Conservation (phyloP, 208 protist genomes). For the Tetramitus jugosus region DNA sequence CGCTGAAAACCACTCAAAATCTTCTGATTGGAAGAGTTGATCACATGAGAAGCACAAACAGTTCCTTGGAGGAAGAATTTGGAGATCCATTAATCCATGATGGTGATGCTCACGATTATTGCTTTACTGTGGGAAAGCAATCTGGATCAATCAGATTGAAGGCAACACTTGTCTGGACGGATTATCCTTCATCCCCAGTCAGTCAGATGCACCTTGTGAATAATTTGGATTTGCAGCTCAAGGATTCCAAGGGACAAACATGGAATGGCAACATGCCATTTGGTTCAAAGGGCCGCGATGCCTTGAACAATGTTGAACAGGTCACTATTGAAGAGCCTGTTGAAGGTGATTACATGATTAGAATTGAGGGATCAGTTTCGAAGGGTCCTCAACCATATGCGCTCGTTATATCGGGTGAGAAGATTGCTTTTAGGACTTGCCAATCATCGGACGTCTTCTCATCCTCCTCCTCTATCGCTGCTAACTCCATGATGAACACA, state of each 20-base stretch:
- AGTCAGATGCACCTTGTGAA: background rate
- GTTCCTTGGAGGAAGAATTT: background rate
- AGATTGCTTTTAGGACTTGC: too few species aligned
- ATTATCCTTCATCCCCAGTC: conserved; percentile 43
- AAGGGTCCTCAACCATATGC: conserved; percentile 24
- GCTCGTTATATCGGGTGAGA: background rate
- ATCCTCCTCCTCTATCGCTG: too few species aligned
- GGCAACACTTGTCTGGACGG: conserved; percentile 68
- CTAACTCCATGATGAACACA: too few species aligned
- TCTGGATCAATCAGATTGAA: too few species aligned
- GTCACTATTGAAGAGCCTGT: background rate
- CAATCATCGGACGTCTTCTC: too few species aligned
- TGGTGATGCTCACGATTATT: too few species aligned
- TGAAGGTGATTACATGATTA: background rate
- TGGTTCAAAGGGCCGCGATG: background rate
- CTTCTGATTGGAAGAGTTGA: too few species aligned
- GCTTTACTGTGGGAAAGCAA: background rate
- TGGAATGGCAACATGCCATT: background rate
- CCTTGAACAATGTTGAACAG: conserved; percentile 19
- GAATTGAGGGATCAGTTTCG: background rate
- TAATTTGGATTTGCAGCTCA: conserved; percentile 6
- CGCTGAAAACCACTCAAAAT: background rate
- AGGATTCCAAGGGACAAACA: background rate
- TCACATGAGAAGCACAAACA: too few species aligned
- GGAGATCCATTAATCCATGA: too few species aligned